Conservation (phyloP, 305 asterid genomes). For the Euphrasia arctica region DNA sequence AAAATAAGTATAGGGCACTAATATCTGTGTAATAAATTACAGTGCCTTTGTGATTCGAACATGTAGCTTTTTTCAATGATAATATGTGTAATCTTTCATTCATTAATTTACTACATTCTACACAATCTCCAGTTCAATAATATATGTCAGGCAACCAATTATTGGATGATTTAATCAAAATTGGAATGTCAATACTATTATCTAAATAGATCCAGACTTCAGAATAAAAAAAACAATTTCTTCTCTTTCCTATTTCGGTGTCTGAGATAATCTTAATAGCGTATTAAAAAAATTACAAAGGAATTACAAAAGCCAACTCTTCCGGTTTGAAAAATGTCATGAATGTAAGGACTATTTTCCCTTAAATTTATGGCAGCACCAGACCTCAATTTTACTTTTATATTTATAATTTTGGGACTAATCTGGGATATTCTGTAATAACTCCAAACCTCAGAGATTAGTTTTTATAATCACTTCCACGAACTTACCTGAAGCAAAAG, state of each 20-base stretch:
- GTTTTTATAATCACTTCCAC: background rate
- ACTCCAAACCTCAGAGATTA: too few species aligned
- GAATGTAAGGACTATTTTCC: too few species aligned
- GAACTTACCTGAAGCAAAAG: constrained; percentile 68
- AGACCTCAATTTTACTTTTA: too few species aligned
- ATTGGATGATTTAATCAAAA: constrained; percentile 3
- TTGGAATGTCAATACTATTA: background rate
- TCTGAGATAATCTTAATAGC: constrained; percentile 17
- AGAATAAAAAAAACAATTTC: background rate
- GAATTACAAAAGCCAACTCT: too few species aligned
- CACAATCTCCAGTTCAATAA: background rate
- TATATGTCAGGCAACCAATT: background rate
- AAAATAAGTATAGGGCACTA: constrained; percentile 6
- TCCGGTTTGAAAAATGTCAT: too few species aligned
- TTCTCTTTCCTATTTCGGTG: background rate
- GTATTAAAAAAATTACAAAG: background rate
- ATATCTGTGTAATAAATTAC: constrained; percentile 1
- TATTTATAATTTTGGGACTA: background rate
- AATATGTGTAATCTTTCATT: constrained; percentile 5
- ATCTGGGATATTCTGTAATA: too few species aligned
- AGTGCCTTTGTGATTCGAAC: background rate
- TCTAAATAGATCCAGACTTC: background rate
- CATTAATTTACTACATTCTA: background rate
- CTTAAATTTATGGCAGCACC: too few species aligned
- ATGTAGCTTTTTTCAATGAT: constrained; percentile 7